phyloP scores from a whole-genome alignment of 176 grass and related monocot genomes.

The Elymus sibiricus region DNA sequence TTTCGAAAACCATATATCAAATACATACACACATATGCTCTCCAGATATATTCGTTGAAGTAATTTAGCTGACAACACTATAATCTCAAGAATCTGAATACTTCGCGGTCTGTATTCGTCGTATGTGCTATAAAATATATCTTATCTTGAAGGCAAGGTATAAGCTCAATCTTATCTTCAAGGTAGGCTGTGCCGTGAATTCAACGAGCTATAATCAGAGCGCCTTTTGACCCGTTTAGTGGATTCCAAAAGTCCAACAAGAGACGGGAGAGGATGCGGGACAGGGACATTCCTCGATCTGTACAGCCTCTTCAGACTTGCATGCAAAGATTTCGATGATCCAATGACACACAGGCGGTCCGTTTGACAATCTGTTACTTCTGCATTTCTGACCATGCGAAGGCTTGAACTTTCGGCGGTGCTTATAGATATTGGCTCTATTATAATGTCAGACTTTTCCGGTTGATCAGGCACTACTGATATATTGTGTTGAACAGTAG shows the following conservation, averaged over 20 bases:
- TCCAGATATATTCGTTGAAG: background rate
- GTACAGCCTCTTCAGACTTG: slow-evolving; percentile 83
- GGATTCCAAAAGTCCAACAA: slow-evolving; percentile 55
- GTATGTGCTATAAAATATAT: slow-evolving; percentile 17
- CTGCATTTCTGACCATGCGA: slow-evolving; percentile 17
- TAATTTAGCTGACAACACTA: background rate
- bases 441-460: slow-evolving; percentile 12
- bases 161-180: slow-evolving; percentile 17
- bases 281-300: slow-evolving; percentile 85
- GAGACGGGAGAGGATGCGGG: slow-evolving; percentile 67
- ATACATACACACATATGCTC: background rate
- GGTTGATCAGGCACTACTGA: background rate
- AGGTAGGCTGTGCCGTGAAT: slow-evolving; percentile 45
- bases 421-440: background rate
- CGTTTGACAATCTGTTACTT: slow-evolving; percentile 7
- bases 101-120: background rate
- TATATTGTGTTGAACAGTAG: slow-evolving; percentile 13
- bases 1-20: background rate
- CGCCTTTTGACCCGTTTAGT: slow-evolving; percentile 60
- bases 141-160: background rate
- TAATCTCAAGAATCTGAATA: background rate
- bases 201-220: slow-evolving; percentile 33
- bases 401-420: slow-evolving; percentile 4
- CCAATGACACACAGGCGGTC: slow-evolving; percentile 34
- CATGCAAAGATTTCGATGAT: slow-evolving; percentile 56